A percentile compares a stretch with the other conserved stretches of the same genome.
phyloP scores from a whole-genome alignment of 176 grass and related monocot genomes.

The Raddia distichophylla region DNA sequence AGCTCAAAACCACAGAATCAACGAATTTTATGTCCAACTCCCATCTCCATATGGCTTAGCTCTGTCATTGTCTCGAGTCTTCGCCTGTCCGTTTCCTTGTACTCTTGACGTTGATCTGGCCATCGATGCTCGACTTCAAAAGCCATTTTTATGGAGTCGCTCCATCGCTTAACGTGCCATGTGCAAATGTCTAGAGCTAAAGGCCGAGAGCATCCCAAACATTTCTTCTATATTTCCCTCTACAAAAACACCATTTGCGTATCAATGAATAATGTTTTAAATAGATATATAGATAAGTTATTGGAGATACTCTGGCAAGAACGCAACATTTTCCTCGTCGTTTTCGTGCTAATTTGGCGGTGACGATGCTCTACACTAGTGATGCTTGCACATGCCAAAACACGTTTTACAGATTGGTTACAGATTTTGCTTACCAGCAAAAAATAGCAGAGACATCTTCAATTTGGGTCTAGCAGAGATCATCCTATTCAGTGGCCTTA shows the following conservation, averaged over 20 bases:
- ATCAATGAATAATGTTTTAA: too few species aligned
- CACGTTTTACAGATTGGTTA: neutral
- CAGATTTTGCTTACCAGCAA: neutral
- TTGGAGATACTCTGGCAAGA: too few species aligned
- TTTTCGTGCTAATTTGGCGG: neutral
- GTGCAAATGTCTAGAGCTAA: too few species aligned
- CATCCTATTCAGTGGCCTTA: neutral
- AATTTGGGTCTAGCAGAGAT: neutral
- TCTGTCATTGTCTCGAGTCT: neutral
- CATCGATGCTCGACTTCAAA: neutral
- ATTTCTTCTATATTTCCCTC: too few species aligned
- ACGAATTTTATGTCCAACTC: neutral
- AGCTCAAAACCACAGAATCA: constrained; percentile 1
- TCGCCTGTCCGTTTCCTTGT: neutral
- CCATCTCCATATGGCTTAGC: neutral
- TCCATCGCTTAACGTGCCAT: too few species aligned
- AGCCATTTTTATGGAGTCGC: neutral
- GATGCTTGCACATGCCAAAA: neutral
- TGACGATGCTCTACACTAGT: neutral
- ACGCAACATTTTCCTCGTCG: neutral
- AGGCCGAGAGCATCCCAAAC: too few species aligned
- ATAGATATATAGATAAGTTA: too few species aligned
- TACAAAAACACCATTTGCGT: too few species aligned
- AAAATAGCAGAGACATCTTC: neutral
- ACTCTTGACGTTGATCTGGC: neutral